These are phyloP conservation scores for Spencermartinsiella ligniputridi DNA, from an alignment of 1,139 yeast species.

Conservation along the genomic window DNA sequence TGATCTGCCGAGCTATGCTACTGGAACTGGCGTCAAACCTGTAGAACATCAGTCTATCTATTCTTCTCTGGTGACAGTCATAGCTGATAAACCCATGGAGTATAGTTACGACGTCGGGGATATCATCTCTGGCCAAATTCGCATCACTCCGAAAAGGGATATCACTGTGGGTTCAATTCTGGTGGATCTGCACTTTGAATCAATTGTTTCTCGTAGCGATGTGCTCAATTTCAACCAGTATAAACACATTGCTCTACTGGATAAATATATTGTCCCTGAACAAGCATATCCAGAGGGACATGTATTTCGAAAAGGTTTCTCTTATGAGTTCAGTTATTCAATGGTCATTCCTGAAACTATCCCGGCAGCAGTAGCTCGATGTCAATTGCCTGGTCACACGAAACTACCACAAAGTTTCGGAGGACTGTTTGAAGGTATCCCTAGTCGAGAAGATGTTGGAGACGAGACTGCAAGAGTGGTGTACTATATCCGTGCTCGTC, in stretches of 20 bases:
- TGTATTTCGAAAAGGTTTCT: slow-evolving; percentile 15
- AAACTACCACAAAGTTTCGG: slow-evolving; percentile 8
- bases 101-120: slow-evolving; percentile 12
- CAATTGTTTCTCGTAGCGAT: slow-evolving; percentile 9
- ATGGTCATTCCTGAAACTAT: slow-evolving; percentile 17
- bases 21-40: neutral
- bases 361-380: slow-evolving; percentile 12
- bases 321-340: slow-evolving; percentile 19
- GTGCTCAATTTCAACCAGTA: slow-evolving; percentile 9
- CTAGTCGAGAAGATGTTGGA: slow-evolving; percentile 6
- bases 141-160: slow-evolving; percentile 14
- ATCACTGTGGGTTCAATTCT: slow-evolving; percentile 9
- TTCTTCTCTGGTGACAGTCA: neutral
- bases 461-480: slow-evolving; percentile 15
- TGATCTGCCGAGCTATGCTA: slow-evolving; percentile 1
- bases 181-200: slow-evolving; percentile 16
- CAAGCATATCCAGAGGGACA: slow-evolving; percentile 17
- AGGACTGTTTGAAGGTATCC: neutral
- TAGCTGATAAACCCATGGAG: neutral
- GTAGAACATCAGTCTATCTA: neutral
- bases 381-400: slow-evolving; percentile 4
- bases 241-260: slow-evolving; percentile 13
- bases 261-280: slow-evolving; percentile 15
- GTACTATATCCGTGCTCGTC: slow-evolving; percentile 19
- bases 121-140: slow-evolving; percentile 15